Conservation (phyloP, 495 filamentous ascomycete genomes). For the Cryomyces antarcticus region DNA sequence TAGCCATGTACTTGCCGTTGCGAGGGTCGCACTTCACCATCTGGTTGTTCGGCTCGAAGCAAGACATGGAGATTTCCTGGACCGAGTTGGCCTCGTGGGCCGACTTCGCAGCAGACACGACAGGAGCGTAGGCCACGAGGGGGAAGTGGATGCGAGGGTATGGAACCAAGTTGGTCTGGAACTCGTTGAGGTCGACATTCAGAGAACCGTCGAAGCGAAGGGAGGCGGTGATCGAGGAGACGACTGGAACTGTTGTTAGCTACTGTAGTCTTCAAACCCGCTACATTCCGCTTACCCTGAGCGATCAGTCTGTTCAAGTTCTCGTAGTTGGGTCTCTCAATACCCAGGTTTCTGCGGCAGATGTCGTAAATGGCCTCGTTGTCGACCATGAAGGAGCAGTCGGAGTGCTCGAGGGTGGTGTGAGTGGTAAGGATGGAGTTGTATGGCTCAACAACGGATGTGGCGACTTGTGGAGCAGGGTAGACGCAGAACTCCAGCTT, state of each 20-base stretch:
- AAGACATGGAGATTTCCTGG: slow-evolving; percentile 26
- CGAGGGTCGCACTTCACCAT: slow-evolving; percentile 99
- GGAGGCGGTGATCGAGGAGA: slow-evolving; percentile 95
- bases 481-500: slow-evolving; percentile 99
- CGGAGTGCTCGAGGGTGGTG: slow-evolving; percentile 96
- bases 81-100: slow-evolving; percentile 60
- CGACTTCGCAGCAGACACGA: slow-evolving; percentile 83
- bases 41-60: slow-evolving; percentile 72
- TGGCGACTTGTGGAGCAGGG: slow-evolving; percentile 88
- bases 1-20: slow-evolving; percentile 99
- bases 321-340: slow-evolving; percentile 91
- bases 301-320: slow-evolving; percentile 97
- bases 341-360: slow-evolving; percentile 88
- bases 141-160: slow-evolving; percentile 99
- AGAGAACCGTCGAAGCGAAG: slow-evolving; percentile 97
- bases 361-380: slow-evolving; percentile 99
- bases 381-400: slow-evolving; percentile 99
- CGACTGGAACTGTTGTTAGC: slow-evolving; percentile 31
- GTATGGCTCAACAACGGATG: slow-evolving; percentile 96
- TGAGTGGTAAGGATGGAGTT: slow-evolving; percentile 98
- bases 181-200: slow-evolving; percentile 98
- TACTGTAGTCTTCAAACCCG: not conserved
- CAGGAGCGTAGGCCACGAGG: slow-evolving; percentile 84
- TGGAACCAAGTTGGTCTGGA: slow-evolving; percentile 98
- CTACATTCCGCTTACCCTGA: slow-evolving; percentile 38